Evolutionary conservation across 1,284 basidiomycete genomes (phyloP).

Genomic region (Ganoderma boninense): DNA sequence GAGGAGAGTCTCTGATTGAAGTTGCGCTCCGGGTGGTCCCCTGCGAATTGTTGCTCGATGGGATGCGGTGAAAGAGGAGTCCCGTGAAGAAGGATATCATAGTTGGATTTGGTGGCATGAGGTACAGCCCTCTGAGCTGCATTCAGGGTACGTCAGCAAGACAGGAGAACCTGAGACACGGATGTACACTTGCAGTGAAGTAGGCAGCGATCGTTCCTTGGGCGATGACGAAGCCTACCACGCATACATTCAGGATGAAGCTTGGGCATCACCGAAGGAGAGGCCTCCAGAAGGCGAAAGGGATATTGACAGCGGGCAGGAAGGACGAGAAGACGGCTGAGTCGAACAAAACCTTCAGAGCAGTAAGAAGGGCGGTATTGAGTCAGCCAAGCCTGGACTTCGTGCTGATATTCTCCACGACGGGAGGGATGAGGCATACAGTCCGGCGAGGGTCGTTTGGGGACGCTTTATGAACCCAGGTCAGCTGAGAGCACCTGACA

Average conservation of each 20-base stretch:
- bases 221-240: conserved; percentile 30
- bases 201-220: conserved; percentile 17
- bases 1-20: not conserved
- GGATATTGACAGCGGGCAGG: conserved; percentile 30
- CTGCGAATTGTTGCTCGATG: not conserved
- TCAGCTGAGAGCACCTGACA: not conserved
- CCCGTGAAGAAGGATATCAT: too few relatives aligned
- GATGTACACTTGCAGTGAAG: too few relatives aligned
- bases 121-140: not conserved
- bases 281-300: conserved; percentile 39
- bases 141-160: too few relatives aligned
- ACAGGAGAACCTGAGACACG: too few relatives aligned
- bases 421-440: too few relatives aligned
- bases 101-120: not conserved
- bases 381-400: not conserved
- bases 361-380: not conserved
- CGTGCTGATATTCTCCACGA: not conserved
- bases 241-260: conserved; percentile 39
- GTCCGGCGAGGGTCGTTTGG: not conserved
- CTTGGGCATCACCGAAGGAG: conserved; percentile 34
- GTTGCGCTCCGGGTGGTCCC: not conserved
- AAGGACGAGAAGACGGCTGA: conserved; percentile 24
- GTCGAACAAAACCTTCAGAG: conserved; percentile 23
- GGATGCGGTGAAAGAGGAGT: not conserved
- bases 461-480: not conserved